Base-by-base conservation (phyloP, 1,284 basidiomycete genomes). In the Veloporphyrellus conicus region DNA sequence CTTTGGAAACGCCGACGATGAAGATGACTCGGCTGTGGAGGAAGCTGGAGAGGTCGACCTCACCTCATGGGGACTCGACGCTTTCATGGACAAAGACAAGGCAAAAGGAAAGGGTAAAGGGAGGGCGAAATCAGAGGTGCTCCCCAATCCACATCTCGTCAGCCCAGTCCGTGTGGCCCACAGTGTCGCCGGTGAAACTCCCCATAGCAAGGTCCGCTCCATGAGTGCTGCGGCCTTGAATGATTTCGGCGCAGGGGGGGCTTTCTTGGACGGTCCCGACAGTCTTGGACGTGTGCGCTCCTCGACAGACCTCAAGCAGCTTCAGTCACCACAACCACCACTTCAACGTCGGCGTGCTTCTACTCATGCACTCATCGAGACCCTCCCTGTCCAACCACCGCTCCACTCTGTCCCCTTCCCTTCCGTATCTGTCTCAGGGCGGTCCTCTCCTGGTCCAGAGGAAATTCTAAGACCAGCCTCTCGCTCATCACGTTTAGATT, bases 11-110 rank as follows among this genome's bases (percentile, higher is more conserved):
- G 82, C 81, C 49, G 81, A 81, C 32, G 72, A 74, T 3, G 70
- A 72, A 11, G 81, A 81, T 29, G 77, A 78, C 29, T 78, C 75
- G 7, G 70, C 69, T 6, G 70, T 70, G n/a, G 71, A 71, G 28
- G 69, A 68, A 5, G 78, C 74, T 15, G 53, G 85, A 40, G 87
- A 90, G 60, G 84, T 91, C 18, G 87, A 90, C 66, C 71, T 90
- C 43, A 75, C 84, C 3, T 90, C 87, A 18, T 90, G 89, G 87
- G 87, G 87, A 3, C 71, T 90, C 19, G 85, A 89, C 49, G 77
- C 80, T 15, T 81, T 88, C 63, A 78, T 88, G 48, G 75, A 82
- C 0, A 84, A 85, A 60, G 78, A 81, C 51, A 82, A 80, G 64
- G 67, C 62, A 66, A 54, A 71, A 71, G 68, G 63, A 54, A 75